Evolutionary conservation across 352 stramenopile species (phyloP), one percentile per base, ranked within the genome.

Genomic region (Pythium insidiosum): DNA sequence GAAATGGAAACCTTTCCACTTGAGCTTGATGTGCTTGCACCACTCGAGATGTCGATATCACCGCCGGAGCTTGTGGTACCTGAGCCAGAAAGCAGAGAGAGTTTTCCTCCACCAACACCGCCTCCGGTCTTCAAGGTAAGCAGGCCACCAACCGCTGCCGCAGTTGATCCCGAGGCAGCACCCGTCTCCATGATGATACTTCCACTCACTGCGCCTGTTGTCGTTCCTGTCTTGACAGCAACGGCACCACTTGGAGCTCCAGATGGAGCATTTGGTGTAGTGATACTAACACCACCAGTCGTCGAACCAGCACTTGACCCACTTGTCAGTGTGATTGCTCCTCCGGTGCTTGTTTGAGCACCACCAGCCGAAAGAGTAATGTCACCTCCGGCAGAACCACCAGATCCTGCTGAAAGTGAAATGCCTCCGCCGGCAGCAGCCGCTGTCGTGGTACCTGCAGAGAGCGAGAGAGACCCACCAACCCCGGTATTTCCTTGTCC

Each of bases 401-500:
- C 46, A 35, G 30, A 21, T 35, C 51, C 51, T 23, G 38, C 43
- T 7, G 41, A 40, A 20, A 60, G 4, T 15, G 47, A 50, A n/a
- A 60, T 22, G 26, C 31, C 20, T 16, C 51, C 51, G 35, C 51
- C 51, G 3, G 45, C 44, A 49, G 42, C 47, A n/a, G 35, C 6
- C 1, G 33, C 51, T 16, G 51, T 47, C 28, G 51, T 60, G 16
- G 38, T 50, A 12, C 51, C 51, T 23, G 44, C 36, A 15, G 38
- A 34, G 2, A 60, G 51, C 3, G 23, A 39, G 26, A 60, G 31
- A 3, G 38, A 19, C 6, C 51, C 51, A 9, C 45, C 51, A 7
- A 55, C 43, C 22, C 70, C 70, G 26, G 67, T 55, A 34, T 59
- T 59, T 15, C 68, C 66, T 38, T 56, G 66, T 9, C 70, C 70